phyloP scores from a whole-genome alignment of 78 protist genomes.

The Monocercomonoides exilis region DNA sequence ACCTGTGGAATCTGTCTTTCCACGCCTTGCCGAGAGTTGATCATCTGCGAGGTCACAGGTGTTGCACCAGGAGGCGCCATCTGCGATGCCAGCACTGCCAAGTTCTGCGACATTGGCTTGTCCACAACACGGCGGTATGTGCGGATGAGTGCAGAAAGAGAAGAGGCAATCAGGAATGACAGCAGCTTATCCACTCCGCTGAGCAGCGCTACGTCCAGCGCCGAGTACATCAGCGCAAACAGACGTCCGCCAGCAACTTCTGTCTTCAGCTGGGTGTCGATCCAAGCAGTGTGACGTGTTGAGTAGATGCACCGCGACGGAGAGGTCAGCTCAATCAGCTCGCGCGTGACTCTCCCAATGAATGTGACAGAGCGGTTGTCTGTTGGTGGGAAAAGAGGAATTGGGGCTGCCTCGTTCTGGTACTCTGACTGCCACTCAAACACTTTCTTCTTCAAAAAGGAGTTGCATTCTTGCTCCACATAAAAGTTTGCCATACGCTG shows the following conservation, averaged over 20 bases:
- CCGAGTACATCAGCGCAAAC: conserved; percentile 36
- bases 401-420: conserved; percentile 19
- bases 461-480: conserved; percentile 61
- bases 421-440: conserved; percentile 15
- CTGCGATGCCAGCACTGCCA: not conserved
- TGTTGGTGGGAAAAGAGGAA: conserved; percentile 23
- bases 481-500: conserved; percentile 19
- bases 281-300: conserved; percentile 48
- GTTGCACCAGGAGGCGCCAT: not conserved
- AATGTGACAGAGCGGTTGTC: conserved; percentile 51
- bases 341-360: conserved; percentile 76
- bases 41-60: not conserved
- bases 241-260: conserved; percentile 59
- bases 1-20: not conserved
- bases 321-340: conserved; percentile 58
- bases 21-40: not conserved
- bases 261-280: conserved; percentile 20
- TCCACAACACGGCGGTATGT: not conserved
- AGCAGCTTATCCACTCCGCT: conserved; percentile 63
- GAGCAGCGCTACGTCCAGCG: conserved; percentile 59
- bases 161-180: conserved; percentile 65
- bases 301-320: conserved; percentile 49
- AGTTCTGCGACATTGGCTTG: not conserved
- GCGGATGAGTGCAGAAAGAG: conserved; percentile 34
- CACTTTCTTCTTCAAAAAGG: conserved; percentile 58